Conservation (phyloP, 2,329 filamentous ascomycete species). For the Fusarium bactridioides region DNA sequence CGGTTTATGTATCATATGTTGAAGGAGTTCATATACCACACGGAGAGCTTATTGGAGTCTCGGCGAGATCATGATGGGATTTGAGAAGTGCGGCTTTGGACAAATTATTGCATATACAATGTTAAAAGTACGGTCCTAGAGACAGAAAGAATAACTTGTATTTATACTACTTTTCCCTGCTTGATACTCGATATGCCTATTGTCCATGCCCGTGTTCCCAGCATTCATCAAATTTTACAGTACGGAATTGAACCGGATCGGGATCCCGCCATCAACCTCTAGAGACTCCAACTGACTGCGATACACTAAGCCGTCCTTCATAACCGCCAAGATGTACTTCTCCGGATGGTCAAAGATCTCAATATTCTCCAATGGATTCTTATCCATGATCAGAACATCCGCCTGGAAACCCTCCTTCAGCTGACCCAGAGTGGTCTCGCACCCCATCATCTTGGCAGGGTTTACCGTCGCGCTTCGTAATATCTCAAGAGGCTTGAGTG, state of each 20-base stretch:
- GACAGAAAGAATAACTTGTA: rapidly evolving
- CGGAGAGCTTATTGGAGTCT: no score
- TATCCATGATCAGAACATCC: neutral
- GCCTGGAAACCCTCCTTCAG: neutral
- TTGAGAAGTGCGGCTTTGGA: rapidly evolving
- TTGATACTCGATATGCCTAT: neutral
- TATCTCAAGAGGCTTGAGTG: neutral
- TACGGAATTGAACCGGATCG: neutral
- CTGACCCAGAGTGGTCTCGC: neutral
- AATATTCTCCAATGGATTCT: neutral
- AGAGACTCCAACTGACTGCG: neutral
- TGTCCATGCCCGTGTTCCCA: rapidly evolving
- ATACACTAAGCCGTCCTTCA: neutral
- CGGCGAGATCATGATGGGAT: rapidly evolving
- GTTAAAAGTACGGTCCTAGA: rapidly evolving
- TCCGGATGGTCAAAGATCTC: neutral
- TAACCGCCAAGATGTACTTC: neutral
- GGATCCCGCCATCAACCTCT: neutral
- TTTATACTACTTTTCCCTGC: neutral
- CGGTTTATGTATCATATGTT: no score
- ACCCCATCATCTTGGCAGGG: neutral
- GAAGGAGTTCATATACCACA: rapidly evolving
- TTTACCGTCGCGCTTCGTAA: neutral
- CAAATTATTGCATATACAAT: neutral
- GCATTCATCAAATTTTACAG: neutral